Conservation (phyloP, 257 asterid genomes). For the Gentiana macrophylla region DNA sequence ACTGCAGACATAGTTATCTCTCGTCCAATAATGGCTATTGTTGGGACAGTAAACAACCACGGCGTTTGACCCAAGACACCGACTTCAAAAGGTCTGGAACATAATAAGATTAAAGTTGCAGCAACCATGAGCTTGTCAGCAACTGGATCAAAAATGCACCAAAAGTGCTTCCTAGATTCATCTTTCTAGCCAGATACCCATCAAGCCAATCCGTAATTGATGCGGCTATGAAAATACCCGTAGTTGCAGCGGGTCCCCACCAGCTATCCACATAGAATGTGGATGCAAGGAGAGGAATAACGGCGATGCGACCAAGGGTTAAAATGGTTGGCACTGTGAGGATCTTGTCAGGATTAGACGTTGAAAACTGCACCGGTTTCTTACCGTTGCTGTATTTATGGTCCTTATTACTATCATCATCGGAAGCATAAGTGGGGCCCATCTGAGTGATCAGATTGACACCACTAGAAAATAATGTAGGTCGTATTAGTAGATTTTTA, state of each 20-base stretch:
- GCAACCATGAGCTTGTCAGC: conserved; percentile 99
- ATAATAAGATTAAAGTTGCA: conserved; percentile 82
- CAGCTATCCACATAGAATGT: conserved; percentile 81
- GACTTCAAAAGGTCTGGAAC: conserved; percentile 70
- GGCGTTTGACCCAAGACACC: conserved; percentile 62
- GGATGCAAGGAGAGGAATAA: conserved; percentile 64
- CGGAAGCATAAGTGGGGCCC: conserved; percentile 29
- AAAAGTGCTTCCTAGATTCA: conserved; percentile 86
- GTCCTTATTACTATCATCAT: conserved; percentile 19
- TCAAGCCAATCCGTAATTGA: conserved; percentile 98
- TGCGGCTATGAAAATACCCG: conserved; percentile 78
- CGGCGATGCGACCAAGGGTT: conserved; percentile 88
- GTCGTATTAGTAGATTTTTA: too few relatives aligned
- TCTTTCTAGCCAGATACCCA: conserved; percentile 94
- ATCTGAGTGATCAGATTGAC: conserved; percentile 3
- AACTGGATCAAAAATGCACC: conserved; percentile 98
- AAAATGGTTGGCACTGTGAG: conserved; percentile 92
- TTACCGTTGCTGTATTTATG: conserved; percentile 19
- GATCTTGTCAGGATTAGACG: conserved; percentile 37
- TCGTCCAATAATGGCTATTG: conserved; percentile 88
- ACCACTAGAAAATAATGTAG: conserved; percentile 10
- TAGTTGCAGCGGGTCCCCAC: conserved; percentile 89
- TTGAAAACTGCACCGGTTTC: conserved; percentile 16
- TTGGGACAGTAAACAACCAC: conserved; percentile 84
- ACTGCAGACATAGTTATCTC: conserved; percentile 99